A percentile compares a stretch with the other conserved stretches of the same genome.
These are phyloP conservation scores for Westerdykella sp. DNA, from an alignment of 2,329 filamentous ascomycete species.

Conservation along the genomic window DNA sequence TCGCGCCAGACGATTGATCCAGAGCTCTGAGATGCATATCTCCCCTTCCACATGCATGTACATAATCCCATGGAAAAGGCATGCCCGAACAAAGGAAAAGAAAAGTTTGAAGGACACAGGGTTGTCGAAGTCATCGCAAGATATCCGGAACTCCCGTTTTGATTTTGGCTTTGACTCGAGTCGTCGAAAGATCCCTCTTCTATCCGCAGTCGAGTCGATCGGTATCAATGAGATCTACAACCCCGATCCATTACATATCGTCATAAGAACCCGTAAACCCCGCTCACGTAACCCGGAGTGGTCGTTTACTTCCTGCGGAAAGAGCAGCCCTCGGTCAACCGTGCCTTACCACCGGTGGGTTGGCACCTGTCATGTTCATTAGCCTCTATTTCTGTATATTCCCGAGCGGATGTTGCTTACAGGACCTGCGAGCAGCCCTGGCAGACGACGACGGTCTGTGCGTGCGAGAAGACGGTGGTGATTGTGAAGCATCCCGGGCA, in stretches of 20 bases:
- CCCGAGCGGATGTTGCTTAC: constrained; percentile 19
- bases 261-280: constrained; percentile 34
- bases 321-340: constrained; percentile 99
- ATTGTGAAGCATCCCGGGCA: constrained; percentile 99
- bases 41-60: constrained; percentile 41
- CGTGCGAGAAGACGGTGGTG: constrained; percentile 99
- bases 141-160: constrained; percentile 43
- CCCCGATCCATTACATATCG: constrained; percentile 32
- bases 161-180: constrained; percentile 37
- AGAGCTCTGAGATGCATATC: constrained; percentile 38
- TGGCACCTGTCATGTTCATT: constrained; percentile 58
- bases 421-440: constrained; percentile 97
- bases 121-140: constrained; percentile 38
- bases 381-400: constrained; percentile 12
- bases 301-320: constrained; percentile 97
- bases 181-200: constrained; percentile 39
- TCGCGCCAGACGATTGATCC: constrained; percentile 34
- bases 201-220: constrained; percentile 40
- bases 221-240: constrained; percentile 38
- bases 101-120: constrained; percentile 29
- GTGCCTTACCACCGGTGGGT: constrained; percentile 97
- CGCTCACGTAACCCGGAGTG: constrained; percentile 15
- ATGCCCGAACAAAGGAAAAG: constrained; percentile 36
- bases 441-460: constrained; percentile 99
- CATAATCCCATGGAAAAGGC: constrained; percentile 33